These are phyloP conservation scores for Phaeosphaeria sp. DNA, from an alignment of 2,329 filamentous ascomycete species.

Conservation along the genomic window DNA sequence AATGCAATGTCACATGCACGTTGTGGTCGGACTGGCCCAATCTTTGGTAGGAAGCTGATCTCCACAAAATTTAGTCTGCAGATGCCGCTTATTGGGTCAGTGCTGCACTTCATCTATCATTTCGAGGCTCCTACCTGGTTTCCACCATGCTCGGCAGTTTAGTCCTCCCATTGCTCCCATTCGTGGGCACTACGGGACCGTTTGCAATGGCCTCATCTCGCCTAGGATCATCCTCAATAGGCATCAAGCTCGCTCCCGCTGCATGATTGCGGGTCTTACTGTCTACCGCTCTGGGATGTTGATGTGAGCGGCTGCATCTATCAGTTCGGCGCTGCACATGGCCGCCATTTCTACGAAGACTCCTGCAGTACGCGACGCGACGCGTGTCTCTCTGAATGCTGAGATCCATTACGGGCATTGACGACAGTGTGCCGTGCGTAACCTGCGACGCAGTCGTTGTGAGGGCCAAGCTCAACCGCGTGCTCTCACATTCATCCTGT, in stretches of 20 bases:
- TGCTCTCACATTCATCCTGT: constrained; percentile 12
- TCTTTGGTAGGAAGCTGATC: constrained; percentile 2
- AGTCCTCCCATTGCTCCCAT: constrained; percentile 3
- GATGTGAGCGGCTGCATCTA: neutral
- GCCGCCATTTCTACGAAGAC: neutral
- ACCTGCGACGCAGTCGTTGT: constrained; percentile 5
- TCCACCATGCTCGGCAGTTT: constrained; percentile 22
- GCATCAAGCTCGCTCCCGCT: constrained; percentile 4
- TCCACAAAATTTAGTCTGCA: constrained; percentile 1
- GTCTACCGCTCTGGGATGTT: neutral
- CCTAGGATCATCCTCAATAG: constrained; percentile 8
- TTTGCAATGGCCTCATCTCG: constrained; percentile 9
- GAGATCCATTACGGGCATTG: neutral
- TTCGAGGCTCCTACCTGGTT: constrained; percentile 15
- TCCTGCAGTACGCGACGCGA: neutral
- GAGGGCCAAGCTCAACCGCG: constrained; percentile 22
- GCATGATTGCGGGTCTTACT: neutral
- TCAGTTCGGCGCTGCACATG: neutral
- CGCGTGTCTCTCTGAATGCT: neutral
- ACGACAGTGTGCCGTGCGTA: constrained; percentile 1
- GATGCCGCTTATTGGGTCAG: constrained; percentile 23
- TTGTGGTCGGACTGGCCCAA: neutral
- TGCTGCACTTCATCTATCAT: constrained; percentile 10
- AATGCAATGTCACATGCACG: neutral
- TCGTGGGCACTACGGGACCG: constrained; percentile 3